phyloP scores from a whole-genome alignment of 805 yeast genomes.

The Ogataea saltuana region DNA sequence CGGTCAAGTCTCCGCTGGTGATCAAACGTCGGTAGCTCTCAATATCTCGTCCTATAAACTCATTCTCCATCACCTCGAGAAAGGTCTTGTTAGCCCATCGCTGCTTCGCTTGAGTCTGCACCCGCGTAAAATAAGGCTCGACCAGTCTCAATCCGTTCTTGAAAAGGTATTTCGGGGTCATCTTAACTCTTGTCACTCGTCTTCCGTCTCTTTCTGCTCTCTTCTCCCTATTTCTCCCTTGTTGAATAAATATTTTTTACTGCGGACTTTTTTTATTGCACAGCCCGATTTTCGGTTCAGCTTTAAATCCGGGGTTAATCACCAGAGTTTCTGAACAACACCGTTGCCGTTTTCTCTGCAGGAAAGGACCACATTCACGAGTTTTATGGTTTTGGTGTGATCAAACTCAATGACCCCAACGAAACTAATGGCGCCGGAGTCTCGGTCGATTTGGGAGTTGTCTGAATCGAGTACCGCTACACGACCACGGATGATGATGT shows the following conservation, averaged over 20 bases:
- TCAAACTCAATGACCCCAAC: conserved; percentile 38
- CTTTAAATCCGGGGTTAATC: conserved; percentile 9
- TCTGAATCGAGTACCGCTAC: conserved; percentile 23
- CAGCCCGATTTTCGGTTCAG: conserved; percentile 5
- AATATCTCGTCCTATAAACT: conserved; percentile 21
- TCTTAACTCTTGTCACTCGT: no score
- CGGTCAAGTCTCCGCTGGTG: conserved; percentile 14
- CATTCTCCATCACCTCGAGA: conserved; percentile 16
- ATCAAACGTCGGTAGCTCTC: conserved; percentile 15
- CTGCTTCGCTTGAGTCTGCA: conserved; percentile 14
- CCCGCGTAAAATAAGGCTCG: conserved; percentile 20
- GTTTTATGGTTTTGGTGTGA: conserved; percentile 37
- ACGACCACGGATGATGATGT: conserved; percentile 34
- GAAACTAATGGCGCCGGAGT: conserved; percentile 34
- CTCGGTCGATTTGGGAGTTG: conserved; percentile 25
- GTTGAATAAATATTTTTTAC: not conserved
- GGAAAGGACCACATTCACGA: conserved; percentile 29
- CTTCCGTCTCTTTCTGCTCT: not conserved
- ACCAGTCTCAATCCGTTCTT: conserved; percentile 18
- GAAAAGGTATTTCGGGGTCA: conserved; percentile 6
- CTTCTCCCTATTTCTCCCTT: not conserved
- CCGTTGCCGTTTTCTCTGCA: conserved; percentile 31
- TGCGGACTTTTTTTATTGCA: conserved; percentile 2
- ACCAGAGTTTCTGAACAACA: conserved; percentile 34
- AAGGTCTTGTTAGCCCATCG: conserved; percentile 17